Base-by-base conservation (phyloP, 768 basidiomycete genomes). In the Rhodocollybia butyracea region DNA sequence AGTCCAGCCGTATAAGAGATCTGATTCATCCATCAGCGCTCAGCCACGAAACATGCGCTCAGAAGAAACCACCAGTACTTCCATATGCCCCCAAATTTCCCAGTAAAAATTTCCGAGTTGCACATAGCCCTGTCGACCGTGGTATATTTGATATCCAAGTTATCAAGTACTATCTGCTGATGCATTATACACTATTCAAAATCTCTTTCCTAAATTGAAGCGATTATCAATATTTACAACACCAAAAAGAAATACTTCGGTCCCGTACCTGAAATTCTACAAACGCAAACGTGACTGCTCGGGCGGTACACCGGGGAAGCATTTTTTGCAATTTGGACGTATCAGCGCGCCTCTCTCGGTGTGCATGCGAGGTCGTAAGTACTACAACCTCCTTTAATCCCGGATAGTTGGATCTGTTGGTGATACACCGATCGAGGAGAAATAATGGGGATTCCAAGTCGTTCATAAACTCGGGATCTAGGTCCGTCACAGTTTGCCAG, bases 401-500 rank as follows among this genome's bases (percentile, higher is more conserved):
- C 22, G 48, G 48, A 15, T 50, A 50, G 11, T 34, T 50, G 3
- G 48, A 50, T 27, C 48, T 50, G n/a, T 50, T 50, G 34, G 48
- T 50, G 31, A 50, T 50, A 39, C 34, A 50, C 10, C 48, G 32
- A 19, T 50, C 48, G 38, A 38, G 34, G 7, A 50, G 34, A 38
- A 36, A 50, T 10, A 50, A 34, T 19, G 48, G 48, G 12, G 48
- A 50, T 15, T 50, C 48, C 36, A 19, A 17, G 5, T 50, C 48
- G 31, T 17, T 50, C 48, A 50, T 36, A 34, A 50, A 50, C 11
- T 50, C 48, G 5, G 48, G 48, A 38, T 50, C 48, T 12, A 50
- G 22, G 34, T 50, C 48, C 48, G 48, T 50, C 22, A 24, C 48
- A 38, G 34, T 50, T 24, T 50, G 48, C 48, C 48, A 50, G 34